Conservation (phyloP, 2,329 filamentous ascomycete species). For the Colletotrichum phormii region DNA sequence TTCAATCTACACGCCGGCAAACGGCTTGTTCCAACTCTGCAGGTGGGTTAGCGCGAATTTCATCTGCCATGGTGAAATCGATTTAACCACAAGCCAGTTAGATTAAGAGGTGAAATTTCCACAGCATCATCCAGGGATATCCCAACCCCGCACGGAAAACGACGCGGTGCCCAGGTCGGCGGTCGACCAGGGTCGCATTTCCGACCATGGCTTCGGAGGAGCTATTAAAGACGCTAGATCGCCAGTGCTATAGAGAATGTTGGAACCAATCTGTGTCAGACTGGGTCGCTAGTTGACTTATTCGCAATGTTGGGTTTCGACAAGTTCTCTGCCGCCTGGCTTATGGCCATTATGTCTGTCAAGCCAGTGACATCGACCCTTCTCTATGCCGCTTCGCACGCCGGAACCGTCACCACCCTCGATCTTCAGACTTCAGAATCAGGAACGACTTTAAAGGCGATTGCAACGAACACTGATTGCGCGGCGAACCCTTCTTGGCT, state of each 20-base stretch:
- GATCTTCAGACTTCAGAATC: slow-evolving; percentile 43
- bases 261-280: background rate
- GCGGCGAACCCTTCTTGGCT: slow-evolving; percentile 37
- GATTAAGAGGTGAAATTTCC: slow-evolving; percentile 32
- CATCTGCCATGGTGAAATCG: background rate
- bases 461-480: slow-evolving; percentile 32
- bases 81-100: background rate
- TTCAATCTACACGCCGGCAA: background rate
- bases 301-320: slow-evolving; percentile 9
- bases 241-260: background rate
- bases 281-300: background rate
- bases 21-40: background rate
- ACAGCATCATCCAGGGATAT: slow-evolving; percentile 10
- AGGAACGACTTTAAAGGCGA: slow-evolving; percentile 16
- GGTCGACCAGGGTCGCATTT: slow-evolving; percentile 17
- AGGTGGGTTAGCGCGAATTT: background rate
- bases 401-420: slow-evolving; percentile 60
- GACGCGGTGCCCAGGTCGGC: slow-evolving; percentile 1
- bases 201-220: slow-evolving; percentile 2
- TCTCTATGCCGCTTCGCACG: slow-evolving; percentile 62
- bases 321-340: slow-evolving; percentile 15
- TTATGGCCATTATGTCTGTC: slow-evolving; percentile 37
- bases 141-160: slow-evolving; percentile 35
- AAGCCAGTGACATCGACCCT: slow-evolving; percentile 47
- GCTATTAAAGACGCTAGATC: slow-evolving; percentile 8